These are phyloP conservation scores for Ceraceosorus bombacis DNA, from an alignment of 1,284 basidiomycete species.

Conservation along the genomic window DNA sequence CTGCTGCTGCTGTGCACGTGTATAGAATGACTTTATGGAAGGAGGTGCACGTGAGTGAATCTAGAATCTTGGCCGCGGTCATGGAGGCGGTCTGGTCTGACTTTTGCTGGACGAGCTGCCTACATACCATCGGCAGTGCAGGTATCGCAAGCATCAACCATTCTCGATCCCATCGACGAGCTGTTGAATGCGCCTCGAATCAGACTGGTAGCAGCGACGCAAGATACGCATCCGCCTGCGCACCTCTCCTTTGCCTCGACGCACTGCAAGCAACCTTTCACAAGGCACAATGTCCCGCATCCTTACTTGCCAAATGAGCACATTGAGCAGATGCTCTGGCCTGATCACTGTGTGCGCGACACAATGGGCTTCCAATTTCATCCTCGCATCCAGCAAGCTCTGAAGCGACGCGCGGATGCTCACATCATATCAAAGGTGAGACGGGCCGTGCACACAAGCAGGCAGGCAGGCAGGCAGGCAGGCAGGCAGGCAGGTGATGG, in stretches of 20 bases:
- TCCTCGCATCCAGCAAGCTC: conserved; percentile 45
- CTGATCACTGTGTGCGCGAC: conserved; percentile 56
- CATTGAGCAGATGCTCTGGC: conserved; percentile 57
- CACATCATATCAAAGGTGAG: too few relatives aligned
- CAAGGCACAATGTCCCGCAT: conserved; percentile 49
- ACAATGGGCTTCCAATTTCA: conserved; percentile 52
- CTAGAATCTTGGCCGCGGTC: conserved; percentile 3
- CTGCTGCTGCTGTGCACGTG: not conserved
- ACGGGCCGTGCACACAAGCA: not conserved
- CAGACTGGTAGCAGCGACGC: conserved; percentile 15
- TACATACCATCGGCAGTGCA: conserved; percentile 11
- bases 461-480: not conserved
- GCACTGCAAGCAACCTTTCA: conserved; percentile 52
- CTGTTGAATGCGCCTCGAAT: conserved; percentile 9
- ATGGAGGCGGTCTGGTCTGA: conserved; percentile 1
- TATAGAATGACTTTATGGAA: conserved; percentile 20
- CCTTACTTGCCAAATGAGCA: conserved; percentile 45
- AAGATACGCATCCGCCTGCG: conserved; percentile 55
- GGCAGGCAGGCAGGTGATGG: too few relatives aligned
- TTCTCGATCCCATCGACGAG: conserved; percentile 6
- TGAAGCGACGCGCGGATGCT: conserved; percentile 20
- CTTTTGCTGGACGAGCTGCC: not conserved
- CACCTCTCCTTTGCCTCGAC: conserved; percentile 62
- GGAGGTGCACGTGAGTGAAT: not conserved
- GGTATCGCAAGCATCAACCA: conserved; percentile 8